These are phyloP conservation scores for Candida hispaniensis DNA, from an alignment of 805 yeast genomes.

Conservation along the genomic window DNA sequence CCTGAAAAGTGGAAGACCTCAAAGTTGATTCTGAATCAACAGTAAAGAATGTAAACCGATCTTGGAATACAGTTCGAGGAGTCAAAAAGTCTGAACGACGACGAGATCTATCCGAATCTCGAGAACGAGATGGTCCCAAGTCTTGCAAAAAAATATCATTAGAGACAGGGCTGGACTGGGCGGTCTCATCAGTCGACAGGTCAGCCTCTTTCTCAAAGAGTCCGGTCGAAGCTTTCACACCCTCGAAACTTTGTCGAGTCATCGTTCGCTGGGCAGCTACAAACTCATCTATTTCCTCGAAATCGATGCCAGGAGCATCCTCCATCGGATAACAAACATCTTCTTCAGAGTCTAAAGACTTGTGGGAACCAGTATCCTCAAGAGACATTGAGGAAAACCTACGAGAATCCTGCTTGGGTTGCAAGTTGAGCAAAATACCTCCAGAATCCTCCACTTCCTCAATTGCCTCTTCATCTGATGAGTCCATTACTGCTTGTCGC, in stretches of 20 bases:
- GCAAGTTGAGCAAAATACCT: slow-evolving; percentile 20
- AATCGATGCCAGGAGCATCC: slow-evolving; percentile 66
- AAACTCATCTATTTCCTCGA: slow-evolving; percentile 80
- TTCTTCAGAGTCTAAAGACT: slow-evolving; percentile 64
- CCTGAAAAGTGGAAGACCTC: slow-evolving; percentile 78
- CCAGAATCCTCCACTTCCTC: slow-evolving; percentile 18
- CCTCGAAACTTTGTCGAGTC: slow-evolving; percentile 6
- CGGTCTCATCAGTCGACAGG: slow-evolving; percentile 8
- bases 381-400: slow-evolving; percentile 1
- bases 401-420: slow-evolving; percentile 9
- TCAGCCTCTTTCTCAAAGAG: slow-evolving; percentile 10
- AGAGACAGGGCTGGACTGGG: slow-evolving; percentile 1
- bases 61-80: slow-evolving; percentile 24
- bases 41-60: slow-evolving; percentile 74
- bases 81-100: slow-evolving; percentile 7
- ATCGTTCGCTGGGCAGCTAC: slow-evolving; percentile 30
- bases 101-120: slow-evolving; percentile 13
- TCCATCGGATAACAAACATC: slow-evolving; percentile 97
- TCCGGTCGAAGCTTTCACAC: not conserved
- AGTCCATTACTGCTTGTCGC: slow-evolving; percentile 13
- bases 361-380: slow-evolving; percentile 24
- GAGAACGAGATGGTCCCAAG: slow-evolving; percentile 9
- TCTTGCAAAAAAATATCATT: slow-evolving; percentile 4
- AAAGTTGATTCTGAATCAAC: slow-evolving; percentile 81
- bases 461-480: slow-evolving; percentile 18